Evolutionary conservation across 371 early-diverging fungal genomes (phyloP).

Genomic region (Saksenaea oblongispora): DNA sequence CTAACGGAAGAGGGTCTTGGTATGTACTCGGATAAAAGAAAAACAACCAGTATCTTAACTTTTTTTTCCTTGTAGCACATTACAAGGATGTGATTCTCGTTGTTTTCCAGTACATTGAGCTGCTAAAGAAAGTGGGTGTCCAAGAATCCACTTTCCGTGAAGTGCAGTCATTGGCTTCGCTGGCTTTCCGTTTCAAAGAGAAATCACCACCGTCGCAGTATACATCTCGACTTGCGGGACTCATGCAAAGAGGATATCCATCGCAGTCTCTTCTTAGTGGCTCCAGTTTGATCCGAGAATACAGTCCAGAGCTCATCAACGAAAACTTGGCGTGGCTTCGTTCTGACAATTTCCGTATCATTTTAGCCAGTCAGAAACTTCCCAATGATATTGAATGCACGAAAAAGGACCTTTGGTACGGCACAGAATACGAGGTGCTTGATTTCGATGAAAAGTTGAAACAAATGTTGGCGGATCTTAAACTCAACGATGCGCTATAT

Average conservation of each 20-base stretch:
- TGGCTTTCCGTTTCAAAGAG: constrained; percentile 84
- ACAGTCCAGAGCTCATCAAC: constrained; percentile 62
- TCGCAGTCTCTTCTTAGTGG: constrained; percentile 74
- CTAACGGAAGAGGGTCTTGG: constrained; percentile 84
- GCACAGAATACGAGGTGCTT: constrained; percentile 79
- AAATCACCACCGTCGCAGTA: constrained; percentile 69
- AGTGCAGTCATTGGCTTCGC: constrained; percentile 65
- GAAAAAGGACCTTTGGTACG: constrained; percentile 77
- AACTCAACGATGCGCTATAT: constrained; percentile 57
- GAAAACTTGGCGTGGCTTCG: constrained; percentile 60
- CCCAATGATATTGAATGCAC: constrained; percentile 50
- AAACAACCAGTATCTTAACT: too few species aligned
- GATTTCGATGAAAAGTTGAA: constrained; percentile 57
- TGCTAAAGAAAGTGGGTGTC: constrained; percentile 70
- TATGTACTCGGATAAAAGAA: constrained; percentile 26
- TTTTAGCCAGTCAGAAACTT: constrained; percentile 45
- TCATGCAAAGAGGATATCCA: constrained; percentile 70
- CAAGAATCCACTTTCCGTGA: constrained; percentile 82
- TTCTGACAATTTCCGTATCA: constrained; percentile 69
- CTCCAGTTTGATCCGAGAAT: constrained; percentile 62
- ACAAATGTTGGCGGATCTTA: constrained; percentile 58
- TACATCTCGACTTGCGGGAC: constrained; percentile 58
- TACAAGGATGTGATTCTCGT: constrained; percentile 76
- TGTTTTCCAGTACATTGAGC: constrained; percentile 87
- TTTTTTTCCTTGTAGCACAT: constrained; percentile 42